These are phyloP conservation scores for Clitoria ternatea DNA, from an alignment of 306 rosid genomes.

Conservation along the genomic window DNA sequence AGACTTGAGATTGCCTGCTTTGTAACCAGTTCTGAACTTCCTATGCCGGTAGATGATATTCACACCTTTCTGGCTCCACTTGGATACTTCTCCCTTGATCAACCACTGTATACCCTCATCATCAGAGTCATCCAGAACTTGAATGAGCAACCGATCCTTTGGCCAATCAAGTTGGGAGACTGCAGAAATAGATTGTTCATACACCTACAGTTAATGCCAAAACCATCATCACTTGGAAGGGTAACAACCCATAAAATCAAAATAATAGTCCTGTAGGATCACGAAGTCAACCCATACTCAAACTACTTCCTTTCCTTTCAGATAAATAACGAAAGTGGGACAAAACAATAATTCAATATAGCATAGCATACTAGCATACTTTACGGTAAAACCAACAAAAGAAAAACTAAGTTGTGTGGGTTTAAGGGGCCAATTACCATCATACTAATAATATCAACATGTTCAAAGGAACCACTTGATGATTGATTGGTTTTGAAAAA, in stretches of 20 bases:
- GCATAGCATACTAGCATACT: too few relatives aligned
- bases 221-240: constrained; percentile 1
- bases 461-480: constrained; percentile 5
- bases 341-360: background rate
- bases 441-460: background rate
- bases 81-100: constrained; percentile 56
- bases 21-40: constrained; percentile 61
- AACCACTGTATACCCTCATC: constrained; percentile 62
- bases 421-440: background rate
- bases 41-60: constrained; percentile 65
- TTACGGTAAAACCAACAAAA: background rate
- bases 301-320: background rate
- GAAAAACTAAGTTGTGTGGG: background rate
- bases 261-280: background rate
- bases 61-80: constrained; percentile 64
- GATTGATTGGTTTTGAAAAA: background rate
- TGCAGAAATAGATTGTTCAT: constrained; percentile 73
- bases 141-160: constrained; percentile 52
- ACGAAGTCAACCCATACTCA: background rate
- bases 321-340: background rate
- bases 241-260: background rate
- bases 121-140: constrained; percentile 75
- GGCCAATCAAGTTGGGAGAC: constrained; percentile 80
- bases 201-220: constrained; percentile 48
- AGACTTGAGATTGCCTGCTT: constrained; percentile 80